A percentile compares a stretch with the other conserved stretches of the same genome.
Conservation (phyloP, 2,329 filamentous ascomycete genomes). For the Ceratocystis ficicola region DNA sequence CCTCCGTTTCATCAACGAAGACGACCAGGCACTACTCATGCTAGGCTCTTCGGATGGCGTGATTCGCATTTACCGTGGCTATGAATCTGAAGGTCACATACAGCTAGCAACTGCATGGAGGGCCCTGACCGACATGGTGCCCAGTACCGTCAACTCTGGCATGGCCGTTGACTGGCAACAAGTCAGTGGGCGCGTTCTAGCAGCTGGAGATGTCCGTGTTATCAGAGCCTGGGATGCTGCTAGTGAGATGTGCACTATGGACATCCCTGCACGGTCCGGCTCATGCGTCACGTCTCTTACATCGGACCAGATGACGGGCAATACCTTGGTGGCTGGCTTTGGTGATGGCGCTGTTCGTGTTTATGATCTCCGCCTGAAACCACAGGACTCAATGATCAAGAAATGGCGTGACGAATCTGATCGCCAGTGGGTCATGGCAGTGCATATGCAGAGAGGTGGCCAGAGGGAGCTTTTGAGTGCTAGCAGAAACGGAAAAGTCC, state of each 20-base stretch:
- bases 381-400: slow-evolving; percentile 84
- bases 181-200: slow-evolving; percentile 86
- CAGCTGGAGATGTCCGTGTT: slow-evolving; percentile 88
- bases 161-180: slow-evolving; percentile 99
- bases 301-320: slow-evolving; percentile 93
- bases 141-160: slow-evolving; percentile 85
- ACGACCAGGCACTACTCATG: slow-evolving; percentile 88
- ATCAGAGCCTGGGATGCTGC: slow-evolving; percentile 95
- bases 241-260: slow-evolving; percentile 80
- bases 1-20: slow-evolving; percentile 95
- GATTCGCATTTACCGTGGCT: slow-evolving; percentile 83
- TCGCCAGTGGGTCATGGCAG: slow-evolving; percentile 86
- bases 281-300: slow-evolving; percentile 94
- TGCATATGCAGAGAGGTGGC: slow-evolving; percentile 92
- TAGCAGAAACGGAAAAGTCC: slow-evolving; percentile 84
- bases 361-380: slow-evolving; percentile 76
- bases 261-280: slow-evolving; percentile 87
- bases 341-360: slow-evolving; percentile 89
- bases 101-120: slow-evolving; percentile 86
- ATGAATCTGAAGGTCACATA: slow-evolving; percentile 63
- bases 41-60: slow-evolving; percentile 93
- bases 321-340: slow-evolving; percentile 91
- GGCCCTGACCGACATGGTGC: slow-evolving; percentile 83
- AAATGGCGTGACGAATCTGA: slow-evolving; percentile 85
- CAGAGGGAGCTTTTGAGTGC: slow-evolving; percentile 83